A percentile compares a stretch with the other conserved stretches of the same genome.
Evolutionary conservation across 805 yeast species (phyloP).

Genomic region (Candida taoyuanica): DNA sequence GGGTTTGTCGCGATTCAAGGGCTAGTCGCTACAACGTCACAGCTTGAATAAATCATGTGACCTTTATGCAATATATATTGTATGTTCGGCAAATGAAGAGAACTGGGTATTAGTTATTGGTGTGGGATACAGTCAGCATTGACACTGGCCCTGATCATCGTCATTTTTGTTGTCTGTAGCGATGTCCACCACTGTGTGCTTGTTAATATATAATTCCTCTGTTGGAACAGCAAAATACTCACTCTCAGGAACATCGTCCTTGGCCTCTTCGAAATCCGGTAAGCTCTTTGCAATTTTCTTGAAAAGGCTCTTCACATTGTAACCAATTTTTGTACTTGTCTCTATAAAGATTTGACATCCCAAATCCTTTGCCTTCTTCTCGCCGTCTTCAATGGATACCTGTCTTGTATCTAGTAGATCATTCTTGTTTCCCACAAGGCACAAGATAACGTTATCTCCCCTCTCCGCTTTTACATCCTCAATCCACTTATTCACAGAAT

Average conservation of each 20-base stretch:
- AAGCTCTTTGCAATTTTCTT: constrained; percentile 86
- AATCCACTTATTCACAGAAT: constrained; percentile 84
- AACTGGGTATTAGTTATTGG: too few species aligned
- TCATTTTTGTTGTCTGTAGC: constrained; percentile 20
- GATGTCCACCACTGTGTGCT: constrained; percentile 26
- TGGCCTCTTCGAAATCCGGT: constrained; percentile 65
- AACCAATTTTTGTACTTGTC: constrained; percentile 92
- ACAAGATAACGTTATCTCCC: constrained; percentile 84
- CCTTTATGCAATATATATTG: too few species aligned
- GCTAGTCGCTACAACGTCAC: too few species aligned
- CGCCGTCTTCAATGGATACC: constrained; percentile 81
- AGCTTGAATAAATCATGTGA: too few species aligned
- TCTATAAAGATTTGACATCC: constrained; percentile 83
- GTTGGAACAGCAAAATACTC: constrained; percentile 12
- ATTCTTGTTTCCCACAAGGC: constrained; percentile 87
- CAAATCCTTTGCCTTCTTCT: constrained; percentile 61
- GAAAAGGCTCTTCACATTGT: constrained; percentile 85
- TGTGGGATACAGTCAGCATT: too few species aligned
- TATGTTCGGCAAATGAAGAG: too few species aligned
- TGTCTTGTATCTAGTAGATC: constrained; percentile 80
- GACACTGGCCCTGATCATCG: constrained; percentile 22
- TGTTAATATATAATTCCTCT: too few species aligned
- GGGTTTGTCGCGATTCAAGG: too few species aligned
- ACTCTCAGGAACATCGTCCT: constrained; percentile 24
- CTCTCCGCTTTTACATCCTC: constrained; percentile 92